These are phyloP conservation scores for Exophiala calicioides DNA, from an alignment of 2,329 filamentous ascomycete species.

Conservation along the genomic window DNA sequence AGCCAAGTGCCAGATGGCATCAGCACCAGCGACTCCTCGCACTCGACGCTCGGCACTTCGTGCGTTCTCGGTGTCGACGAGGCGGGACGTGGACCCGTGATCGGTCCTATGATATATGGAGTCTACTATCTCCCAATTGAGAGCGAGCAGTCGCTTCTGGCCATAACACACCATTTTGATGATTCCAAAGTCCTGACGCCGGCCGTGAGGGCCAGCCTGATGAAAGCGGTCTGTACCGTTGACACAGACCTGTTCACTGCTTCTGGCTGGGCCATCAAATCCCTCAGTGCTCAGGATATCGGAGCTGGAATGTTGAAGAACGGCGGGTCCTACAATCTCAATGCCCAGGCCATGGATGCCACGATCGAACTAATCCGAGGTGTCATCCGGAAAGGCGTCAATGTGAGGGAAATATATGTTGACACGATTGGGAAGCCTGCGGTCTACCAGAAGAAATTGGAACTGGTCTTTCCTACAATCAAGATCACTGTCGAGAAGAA, in stretches of 20 bases:
- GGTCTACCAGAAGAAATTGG: constrained; percentile 80
- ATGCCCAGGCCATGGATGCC: constrained; percentile 92
- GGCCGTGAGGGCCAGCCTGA: constrained; percentile 71
- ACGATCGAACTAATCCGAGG: constrained; percentile 79
- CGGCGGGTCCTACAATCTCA: constrained; percentile 74
- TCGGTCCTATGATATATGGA: constrained; percentile 71
- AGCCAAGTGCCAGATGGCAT: constrained; percentile 67
- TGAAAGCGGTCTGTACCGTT: constrained; percentile 69
- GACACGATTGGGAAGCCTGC: constrained; percentile 87
- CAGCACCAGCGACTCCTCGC: constrained; percentile 35
- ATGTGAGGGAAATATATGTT: constrained; percentile 86
- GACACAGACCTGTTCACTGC: constrained; percentile 58
- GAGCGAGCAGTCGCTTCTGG: constrained; percentile 70
- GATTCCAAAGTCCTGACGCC: constrained; percentile 92
- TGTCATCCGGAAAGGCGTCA: constrained; percentile 75
- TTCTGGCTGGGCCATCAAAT: constrained; percentile 81
- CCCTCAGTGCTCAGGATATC: constrained; percentile 83
- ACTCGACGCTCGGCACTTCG: constrained; percentile 46
- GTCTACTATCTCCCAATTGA: constrained; percentile 71
- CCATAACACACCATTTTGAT: constrained; percentile 80
- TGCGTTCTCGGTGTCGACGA: constrained; percentile 90
- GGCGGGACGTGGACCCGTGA: constrained; percentile 88
- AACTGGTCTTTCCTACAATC: constrained; percentile 77
- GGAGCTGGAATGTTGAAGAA: constrained; percentile 72
- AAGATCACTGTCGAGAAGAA: constrained; percentile 82